Percentiles rank a stretch among this genome's conserved stretches.
Conservation (phyloP, 208 protist genomes). For the Trypanosoma scelopori region DNA sequence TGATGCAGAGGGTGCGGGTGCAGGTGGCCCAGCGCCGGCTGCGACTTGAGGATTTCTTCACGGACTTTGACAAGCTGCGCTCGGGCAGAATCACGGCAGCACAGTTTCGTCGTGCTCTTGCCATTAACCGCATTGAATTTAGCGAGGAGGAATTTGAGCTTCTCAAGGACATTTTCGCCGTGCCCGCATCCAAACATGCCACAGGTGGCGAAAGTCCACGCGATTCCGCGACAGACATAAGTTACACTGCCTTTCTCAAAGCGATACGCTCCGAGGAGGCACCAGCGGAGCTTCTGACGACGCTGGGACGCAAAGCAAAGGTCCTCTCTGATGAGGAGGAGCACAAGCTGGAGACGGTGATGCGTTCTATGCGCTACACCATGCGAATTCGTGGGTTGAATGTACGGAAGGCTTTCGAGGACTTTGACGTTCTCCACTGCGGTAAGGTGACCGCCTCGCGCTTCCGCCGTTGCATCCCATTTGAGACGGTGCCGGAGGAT, state of each 20-base stretch:
- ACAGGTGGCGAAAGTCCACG: constrained; percentile 3
- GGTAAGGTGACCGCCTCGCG: constrained; percentile 66
- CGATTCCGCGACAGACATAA: constrained; percentile 26
- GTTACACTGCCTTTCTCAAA: constrained; percentile 51
- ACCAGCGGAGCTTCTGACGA: constrained; percentile 35
- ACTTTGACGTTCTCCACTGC: constrained; percentile 74
- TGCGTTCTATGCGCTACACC: constrained; percentile 42
- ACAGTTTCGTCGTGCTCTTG: constrained; percentile 76
- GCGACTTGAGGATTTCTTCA: constrained; percentile 76
- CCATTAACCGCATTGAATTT: constrained; percentile 53
- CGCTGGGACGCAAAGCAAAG: constrained; percentile 25
- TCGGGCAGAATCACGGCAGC: constrained; percentile 70
- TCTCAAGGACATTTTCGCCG: constrained; percentile 38
- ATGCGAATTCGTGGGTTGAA: constrained; percentile 50
- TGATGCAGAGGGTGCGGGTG: constrained; percentile 46
- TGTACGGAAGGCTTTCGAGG: constrained; percentile 61
- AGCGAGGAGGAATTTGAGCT: constrained; percentile 41
- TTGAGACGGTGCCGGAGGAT: constrained; percentile 30
- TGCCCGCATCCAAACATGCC: not conserved
- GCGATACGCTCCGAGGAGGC: constrained; percentile 34
- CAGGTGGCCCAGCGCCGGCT: constrained; percentile 66
- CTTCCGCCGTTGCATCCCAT: constrained; percentile 71
- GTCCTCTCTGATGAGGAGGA: constrained; percentile 56
- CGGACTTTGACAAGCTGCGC: constrained; percentile 82
- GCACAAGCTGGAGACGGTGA: constrained; percentile 28